These are phyloP conservation scores for Aspergillus carbonarius DNA, from an alignment of 2,329 filamentous ascomycete species.

Conservation along the genomic window DNA sequence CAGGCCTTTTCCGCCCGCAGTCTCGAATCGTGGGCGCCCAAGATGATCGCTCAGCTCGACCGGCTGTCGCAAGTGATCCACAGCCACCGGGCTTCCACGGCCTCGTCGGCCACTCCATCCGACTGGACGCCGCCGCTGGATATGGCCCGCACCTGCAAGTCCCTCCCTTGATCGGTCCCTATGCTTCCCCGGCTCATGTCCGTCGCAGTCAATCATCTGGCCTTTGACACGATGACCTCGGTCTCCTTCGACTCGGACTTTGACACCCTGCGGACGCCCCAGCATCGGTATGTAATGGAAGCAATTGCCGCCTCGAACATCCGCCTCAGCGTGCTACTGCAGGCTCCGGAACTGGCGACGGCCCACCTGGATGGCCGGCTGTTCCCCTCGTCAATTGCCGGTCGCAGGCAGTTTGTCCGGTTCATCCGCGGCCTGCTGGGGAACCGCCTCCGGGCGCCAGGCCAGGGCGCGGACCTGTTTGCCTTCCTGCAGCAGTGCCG, in stretches of 20 bases:
- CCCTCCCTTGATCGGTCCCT: background rate
- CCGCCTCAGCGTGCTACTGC: background rate
- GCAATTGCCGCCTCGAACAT: background rate
- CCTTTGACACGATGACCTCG: background rate
- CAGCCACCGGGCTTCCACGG: background rate
- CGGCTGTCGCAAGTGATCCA: background rate
- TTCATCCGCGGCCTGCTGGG: background rate
- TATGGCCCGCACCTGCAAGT: background rate
- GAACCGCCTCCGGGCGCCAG: background rate
- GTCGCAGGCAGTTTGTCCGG: background rate
- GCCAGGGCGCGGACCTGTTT: background rate
- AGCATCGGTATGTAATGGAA: background rate
- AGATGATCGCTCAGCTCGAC: background rate
- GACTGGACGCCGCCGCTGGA: background rate
- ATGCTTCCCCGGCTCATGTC: background rate
- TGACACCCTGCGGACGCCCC: background rate
- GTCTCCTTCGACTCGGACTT: background rate
- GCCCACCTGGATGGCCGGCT: background rate
- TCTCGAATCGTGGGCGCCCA: background rate
- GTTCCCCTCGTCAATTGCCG: background rate
- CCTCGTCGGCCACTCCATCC: background rate
- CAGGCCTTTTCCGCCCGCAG: background rate
- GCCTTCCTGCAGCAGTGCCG: constrained; percentile 1
- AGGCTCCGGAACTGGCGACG: background rate
- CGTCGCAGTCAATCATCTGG: background rate